Conservation (phyloP, 2,329 filamentous ascomycete species). For the Microsporum ferrugineum region DNA sequence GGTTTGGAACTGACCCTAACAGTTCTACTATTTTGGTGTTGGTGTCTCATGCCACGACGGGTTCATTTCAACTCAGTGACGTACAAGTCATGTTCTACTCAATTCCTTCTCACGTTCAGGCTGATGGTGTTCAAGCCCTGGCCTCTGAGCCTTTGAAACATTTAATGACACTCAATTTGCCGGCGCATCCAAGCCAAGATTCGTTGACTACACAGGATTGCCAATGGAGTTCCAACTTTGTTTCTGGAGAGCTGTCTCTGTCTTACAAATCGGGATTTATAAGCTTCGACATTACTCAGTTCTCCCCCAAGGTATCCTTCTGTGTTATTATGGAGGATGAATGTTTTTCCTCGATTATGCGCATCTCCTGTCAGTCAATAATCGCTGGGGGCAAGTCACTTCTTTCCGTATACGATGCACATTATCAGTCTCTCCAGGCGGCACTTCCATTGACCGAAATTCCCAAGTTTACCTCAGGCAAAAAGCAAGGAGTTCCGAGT, state of each 20-base stretch:
- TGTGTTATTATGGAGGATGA: conserved; percentile 29
- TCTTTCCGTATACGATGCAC: conserved; percentile 37
- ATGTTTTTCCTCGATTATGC: conserved; percentile 32
- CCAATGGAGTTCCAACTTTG: conserved; percentile 33
- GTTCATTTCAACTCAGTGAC: conserved; percentile 24
- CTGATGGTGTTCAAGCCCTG: conserved; percentile 16
- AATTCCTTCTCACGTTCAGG: conserved; percentile 22
- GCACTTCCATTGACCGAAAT: conserved; percentile 28
- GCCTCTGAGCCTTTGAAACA: conserved; percentile 28
- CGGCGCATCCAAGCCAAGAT: conserved; percentile 21
- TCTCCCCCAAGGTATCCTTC: conserved; percentile 29
- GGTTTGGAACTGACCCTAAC: conserved; percentile 19
- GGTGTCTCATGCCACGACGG: conserved; percentile 28
- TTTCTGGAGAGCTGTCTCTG: conserved; percentile 29
- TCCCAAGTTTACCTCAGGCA: conserved; percentile 17
- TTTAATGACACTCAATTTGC: conserved; percentile 27
- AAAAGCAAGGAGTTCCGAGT: conserved; percentile 15
- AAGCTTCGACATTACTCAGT: conserved; percentile 35
- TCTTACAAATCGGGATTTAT: conserved; percentile 32
- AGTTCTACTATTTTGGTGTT: conserved; percentile 29
- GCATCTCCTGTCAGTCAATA: conserved; percentile 33
- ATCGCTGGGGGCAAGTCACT: conserved; percentile 32
- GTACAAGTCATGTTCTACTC: conserved; percentile 32
- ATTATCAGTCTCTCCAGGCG: conserved; percentile 37
- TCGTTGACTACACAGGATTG: conserved; percentile 19